Conservation (phyloP, 2,329 filamentous ascomycete genomes). For the Phaeosphaeriaceae sp. region DNA sequence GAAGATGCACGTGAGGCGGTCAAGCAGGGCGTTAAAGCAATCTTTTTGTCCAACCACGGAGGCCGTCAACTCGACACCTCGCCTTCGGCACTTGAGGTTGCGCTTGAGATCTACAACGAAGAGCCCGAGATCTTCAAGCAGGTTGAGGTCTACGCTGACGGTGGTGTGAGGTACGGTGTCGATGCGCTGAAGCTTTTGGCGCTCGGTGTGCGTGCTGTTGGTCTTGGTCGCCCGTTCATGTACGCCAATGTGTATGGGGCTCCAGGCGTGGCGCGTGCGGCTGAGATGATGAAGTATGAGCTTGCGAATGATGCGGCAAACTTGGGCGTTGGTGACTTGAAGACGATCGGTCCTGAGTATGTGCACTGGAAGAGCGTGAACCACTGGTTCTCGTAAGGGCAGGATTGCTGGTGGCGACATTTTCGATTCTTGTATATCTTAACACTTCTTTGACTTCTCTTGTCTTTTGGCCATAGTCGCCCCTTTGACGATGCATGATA, state of each 20-base stretch:
- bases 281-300: constrained; percentile 60
- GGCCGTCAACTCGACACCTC: constrained; percentile 54
- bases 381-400: background rate
- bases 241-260: constrained; percentile 64
- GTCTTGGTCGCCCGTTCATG: constrained; percentile 60
- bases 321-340: constrained; percentile 38
- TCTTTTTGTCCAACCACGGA: constrained; percentile 53
- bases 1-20: constrained; percentile 48
- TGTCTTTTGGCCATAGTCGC: background rate
- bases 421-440: constrained; percentile 3
- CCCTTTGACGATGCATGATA: background rate
- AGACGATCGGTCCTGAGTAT: constrained; percentile 27
- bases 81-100: constrained; percentile 75
- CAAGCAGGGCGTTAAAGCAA: constrained; percentile 46
- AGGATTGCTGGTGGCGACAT: background rate
- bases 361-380: constrained; percentile 9
- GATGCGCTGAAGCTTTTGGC: constrained; percentile 49
- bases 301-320: constrained; percentile 48
- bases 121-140: constrained; percentile 49
- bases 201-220: constrained; percentile 49
- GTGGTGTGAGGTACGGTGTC: constrained; percentile 50
- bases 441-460: background rate
- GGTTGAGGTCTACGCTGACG: constrained; percentile 51
- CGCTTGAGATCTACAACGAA: constrained; percentile 74
- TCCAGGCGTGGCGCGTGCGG: constrained; percentile 65